Evolutionary conservation across 805 yeast species (phyloP), one percentile per base, ranked within the genome.

Genomic region (Candida vaughaniae): DNA sequence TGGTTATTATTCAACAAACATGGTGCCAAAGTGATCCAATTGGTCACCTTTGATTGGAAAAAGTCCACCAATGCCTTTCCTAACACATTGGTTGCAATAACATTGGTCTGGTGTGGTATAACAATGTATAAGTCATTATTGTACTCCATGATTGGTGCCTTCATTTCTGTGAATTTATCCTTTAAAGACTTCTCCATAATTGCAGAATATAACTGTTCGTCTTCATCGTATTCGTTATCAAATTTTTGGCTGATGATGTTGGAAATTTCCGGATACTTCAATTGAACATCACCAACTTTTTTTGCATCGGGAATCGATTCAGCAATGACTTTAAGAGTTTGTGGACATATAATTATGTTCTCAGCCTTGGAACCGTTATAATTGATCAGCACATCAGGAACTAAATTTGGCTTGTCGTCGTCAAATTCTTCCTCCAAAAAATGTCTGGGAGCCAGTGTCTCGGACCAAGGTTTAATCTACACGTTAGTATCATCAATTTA

Each of bases 361-460:
- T 7, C 10, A 11, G 35, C 38, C 4, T 15, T 27, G 15, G 50
- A 29, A 3, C 37, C 39, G 2, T 47, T 19, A 25, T 10, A 36
- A 45, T 49, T 45, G 7, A 68, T 45, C 1, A 45, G 20, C 1
- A 66, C 43, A 1, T 38, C 37, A 12, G 73, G 72, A 8, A 60
- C 39, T 46, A 60, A 40, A 36, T 42, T 31, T 2, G 60, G 56
- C 22, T 35, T 37, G n/a, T 47, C 46, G 10, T 40, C 46, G 6
- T 42, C 45, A 14, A 52, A 59, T 7, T 62, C 71, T 31, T 73
- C 77, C 31, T 71, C 75, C 18, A 78, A 49, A 6, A 67, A 44
- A 52, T 78, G 81, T 42, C 83, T 71, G 14, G 77, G 73, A n/a
- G 70, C 58, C 22, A 69, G 71, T 31, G 56, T 49, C 26, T 72